These are phyloP conservation scores for Chernovozyma sophiae-reginae DNA, from an alignment of 1,139 yeast genomes.

Conservation along the genomic window DNA sequence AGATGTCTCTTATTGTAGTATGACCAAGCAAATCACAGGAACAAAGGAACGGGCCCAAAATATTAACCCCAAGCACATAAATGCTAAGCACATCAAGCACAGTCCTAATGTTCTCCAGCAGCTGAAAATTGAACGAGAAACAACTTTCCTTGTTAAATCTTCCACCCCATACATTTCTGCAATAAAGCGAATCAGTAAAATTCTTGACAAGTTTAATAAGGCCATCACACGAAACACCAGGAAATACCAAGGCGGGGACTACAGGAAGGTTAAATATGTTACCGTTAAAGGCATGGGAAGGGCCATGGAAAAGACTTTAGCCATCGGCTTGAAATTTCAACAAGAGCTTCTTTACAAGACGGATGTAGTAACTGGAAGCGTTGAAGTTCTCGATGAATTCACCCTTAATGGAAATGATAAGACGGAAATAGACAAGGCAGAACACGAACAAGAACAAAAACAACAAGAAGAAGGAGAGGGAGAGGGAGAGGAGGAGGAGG, in stretches of 20 bases:
- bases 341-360: constrained; percentile 42
- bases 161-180: constrained; percentile 62
- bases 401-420: constrained; percentile 7
- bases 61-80: constrained; percentile 4
- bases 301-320: constrained; percentile 51
- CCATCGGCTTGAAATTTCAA: constrained; percentile 51
- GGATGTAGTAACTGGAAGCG: constrained; percentile 54
- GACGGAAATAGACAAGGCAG: constrained; percentile 3
- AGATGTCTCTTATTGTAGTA: too few relatives aligned
- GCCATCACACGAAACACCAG: constrained; percentile 22
- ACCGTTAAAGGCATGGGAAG: constrained; percentile 68
- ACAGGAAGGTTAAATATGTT: constrained; percentile 38
- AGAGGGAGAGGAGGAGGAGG: constrained; percentile 10
- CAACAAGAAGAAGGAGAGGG: constrained; percentile 1
- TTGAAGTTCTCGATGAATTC: constrained; percentile 63
- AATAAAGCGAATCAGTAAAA: constrained; percentile 50
- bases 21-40: too few relatives aligned
- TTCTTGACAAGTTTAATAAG: constrained; percentile 35
- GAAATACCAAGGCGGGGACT: constrained; percentile 33
- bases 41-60: background rate
- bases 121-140: constrained; percentile 34
- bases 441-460: background rate
- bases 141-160: constrained; percentile 52
- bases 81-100: constrained; percentile 43
- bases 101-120: constrained; percentile 33